These are phyloP conservation scores for Brasilioporus rufonigricans DNA, from an alignment of 768 basidiomycete species.

Conservation along the genomic window DNA sequence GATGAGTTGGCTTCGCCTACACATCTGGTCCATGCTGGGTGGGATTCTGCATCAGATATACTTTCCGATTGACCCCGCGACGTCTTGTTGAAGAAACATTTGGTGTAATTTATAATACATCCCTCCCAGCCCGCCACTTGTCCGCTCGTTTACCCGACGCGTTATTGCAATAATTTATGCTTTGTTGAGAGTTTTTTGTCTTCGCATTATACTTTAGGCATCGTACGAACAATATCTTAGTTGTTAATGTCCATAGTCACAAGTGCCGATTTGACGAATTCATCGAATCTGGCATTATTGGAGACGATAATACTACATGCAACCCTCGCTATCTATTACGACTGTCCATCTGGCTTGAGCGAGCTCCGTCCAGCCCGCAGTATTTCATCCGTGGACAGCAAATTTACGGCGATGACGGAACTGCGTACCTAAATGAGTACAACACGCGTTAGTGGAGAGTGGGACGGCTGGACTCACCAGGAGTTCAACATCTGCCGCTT, in stretches of 20 bases:
- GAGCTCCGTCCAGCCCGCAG: constrained; percentile 86
- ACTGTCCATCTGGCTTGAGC: constrained; percentile 74
- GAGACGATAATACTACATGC: constrained; percentile 21
- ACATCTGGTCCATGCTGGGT: constrained; percentile 53
- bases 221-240: constrained; percentile 28
- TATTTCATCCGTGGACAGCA: constrained; percentile 95
- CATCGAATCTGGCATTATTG: constrained; percentile 14
- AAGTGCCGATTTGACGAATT: constrained; percentile 10
- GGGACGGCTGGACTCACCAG: constrained; percentile 53
- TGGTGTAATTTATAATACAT: constrained; percentile 26
- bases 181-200: constrained; percentile 10
- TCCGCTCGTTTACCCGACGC: constrained; percentile 19
- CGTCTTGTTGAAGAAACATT: constrained; percentile 6
- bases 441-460: constrained; percentile 15
- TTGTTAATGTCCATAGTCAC: constrained; percentile 31
- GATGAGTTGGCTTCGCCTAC: constrained; percentile 43
- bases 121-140: constrained; percentile 6
- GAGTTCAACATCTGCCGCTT: constrained; percentile 99
- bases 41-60: constrained; percentile 52
- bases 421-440: constrained; percentile 40
- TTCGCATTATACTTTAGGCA: constrained; percentile 17
- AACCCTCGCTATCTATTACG: constrained; percentile 33
- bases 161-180: constrained; percentile 29
- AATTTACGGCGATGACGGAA: constrained; percentile 92
- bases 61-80: constrained; percentile 30